Evolutionary conservation across 768 basidiomycete genomes (phyloP).

Genomic region (Russula sp.): DNA sequence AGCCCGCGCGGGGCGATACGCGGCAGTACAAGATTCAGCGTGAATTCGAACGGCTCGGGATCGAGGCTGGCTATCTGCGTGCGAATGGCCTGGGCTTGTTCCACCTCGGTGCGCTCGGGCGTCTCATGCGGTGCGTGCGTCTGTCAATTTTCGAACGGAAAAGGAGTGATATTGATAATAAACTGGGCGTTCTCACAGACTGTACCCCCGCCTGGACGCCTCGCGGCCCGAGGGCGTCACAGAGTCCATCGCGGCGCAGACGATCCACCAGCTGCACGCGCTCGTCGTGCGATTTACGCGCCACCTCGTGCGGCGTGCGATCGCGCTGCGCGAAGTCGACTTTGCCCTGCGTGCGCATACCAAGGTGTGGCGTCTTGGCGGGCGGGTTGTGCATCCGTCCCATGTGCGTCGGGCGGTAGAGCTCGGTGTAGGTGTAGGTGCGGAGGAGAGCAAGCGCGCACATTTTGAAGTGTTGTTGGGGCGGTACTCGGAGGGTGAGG

Average conservation of each 20-base stretch:
- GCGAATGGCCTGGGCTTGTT: slow-evolving; percentile 43
- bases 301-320: slow-evolving; percentile 42
- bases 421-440: slow-evolving; percentile 33
- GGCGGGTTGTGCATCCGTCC: slow-evolving; percentile 28
- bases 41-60: slow-evolving; percentile 36
- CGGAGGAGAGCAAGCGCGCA: slow-evolving; percentile 31
- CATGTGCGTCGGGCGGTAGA: slow-evolving; percentile 45
- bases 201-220: slow-evolving; percentile 28
- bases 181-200: slow-evolving; percentile 18
- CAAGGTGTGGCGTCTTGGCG: slow-evolving; percentile 49
- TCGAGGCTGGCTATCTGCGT: slow-evolving; percentile 39
- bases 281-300: slow-evolving; percentile 37
- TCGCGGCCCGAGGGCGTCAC: slow-evolving; percentile 21
- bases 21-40: slow-evolving; percentile 39
- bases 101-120: slow-evolving; percentile 34
- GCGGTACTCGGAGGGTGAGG: slow-evolving; percentile 9
- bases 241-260: slow-evolving; percentile 39
- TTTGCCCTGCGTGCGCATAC: slow-evolving; percentile 46
- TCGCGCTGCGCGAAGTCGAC: slow-evolving; percentile 55
- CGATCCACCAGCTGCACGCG: slow-evolving; percentile 38
- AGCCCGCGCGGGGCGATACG: slow-evolving; percentile 34
- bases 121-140: slow-evolving; percentile 35
- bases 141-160: background rate
- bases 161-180: too few relatives aligned
- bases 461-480: slow-evolving; percentile 35